Conservation (phyloP, 2,329 filamentous ascomycete species). For the Aspergillus pseudonomiae region DNA sequence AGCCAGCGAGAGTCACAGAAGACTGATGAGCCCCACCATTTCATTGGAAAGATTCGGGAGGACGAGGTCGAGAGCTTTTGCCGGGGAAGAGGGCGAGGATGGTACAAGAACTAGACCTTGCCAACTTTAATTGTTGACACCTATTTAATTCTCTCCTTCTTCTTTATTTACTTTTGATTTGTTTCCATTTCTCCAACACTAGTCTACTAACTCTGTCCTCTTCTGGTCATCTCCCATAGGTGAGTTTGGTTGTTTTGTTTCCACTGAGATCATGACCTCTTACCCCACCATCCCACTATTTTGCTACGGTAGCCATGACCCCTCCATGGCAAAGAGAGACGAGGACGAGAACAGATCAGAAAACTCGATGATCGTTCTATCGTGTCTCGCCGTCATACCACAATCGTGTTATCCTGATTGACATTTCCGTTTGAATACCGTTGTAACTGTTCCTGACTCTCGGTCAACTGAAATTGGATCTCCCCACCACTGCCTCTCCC, state of each 20-base stretch:
- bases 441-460: slow-evolving; percentile 8
- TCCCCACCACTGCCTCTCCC: slow-evolving; percentile 19
- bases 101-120: slow-evolving; percentile 20
- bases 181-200: background rate
- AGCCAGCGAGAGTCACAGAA: slow-evolving; percentile 33
- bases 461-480: slow-evolving; percentile 23
- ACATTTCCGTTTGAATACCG: background rate
- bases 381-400: slow-evolving; percentile 5
- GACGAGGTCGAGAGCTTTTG: slow-evolving; percentile 30
- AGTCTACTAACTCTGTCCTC: background rate
- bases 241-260: slow-evolving; percentile 2
- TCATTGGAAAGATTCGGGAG: slow-evolving; percentile 44
- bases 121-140: slow-evolving; percentile 12
- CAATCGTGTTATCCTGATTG: background rate
- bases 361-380: background rate
- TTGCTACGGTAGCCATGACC: slow-evolving; percentile 6
- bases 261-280: slow-evolving; percentile 7
- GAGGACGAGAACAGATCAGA: background rate
- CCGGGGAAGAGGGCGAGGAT: slow-evolving; percentile 22
- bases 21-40: slow-evolving; percentile 37
- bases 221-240: background rate
- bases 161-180: slow-evolving; percentile 5
- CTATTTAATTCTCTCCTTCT: slow-evolving; percentile 4
- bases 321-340: background rate
- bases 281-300: slow-evolving; percentile 24